Evolutionary conservation across 2,329 filamentous ascomycete genomes (phyloP).

Genomic region (Hymenotorrendiella dingleyae): DNA sequence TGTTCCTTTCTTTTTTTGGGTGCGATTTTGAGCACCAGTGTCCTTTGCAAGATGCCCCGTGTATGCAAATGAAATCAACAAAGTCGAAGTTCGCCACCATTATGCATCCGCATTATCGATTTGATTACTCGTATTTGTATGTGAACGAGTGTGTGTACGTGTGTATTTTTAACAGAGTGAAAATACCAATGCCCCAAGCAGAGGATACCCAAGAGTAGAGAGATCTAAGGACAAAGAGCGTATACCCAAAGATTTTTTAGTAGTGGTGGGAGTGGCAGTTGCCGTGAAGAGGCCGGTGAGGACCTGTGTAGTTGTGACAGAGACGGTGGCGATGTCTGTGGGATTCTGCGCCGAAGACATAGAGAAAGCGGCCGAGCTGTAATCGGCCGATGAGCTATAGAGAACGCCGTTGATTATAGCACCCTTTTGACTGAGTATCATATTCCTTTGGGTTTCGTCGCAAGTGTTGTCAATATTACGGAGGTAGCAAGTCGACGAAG

Average conservation of each 20-base stretch:
- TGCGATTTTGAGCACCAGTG: background rate
- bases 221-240: background rate
- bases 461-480: constrained; percentile 51
- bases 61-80: too few relatives aligned
- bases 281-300: constrained; percentile 30
- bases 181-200: background rate
- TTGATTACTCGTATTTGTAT: background rate
- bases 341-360: constrained; percentile 6
- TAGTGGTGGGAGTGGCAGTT: constrained; percentile 27
- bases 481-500: constrained; percentile 54
- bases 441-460: constrained; percentile 41
- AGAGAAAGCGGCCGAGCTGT: constrained; percentile 25
- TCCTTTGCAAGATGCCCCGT: too few relatives aligned
- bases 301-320: constrained; percentile 26
- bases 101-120: background rate
- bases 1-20: background rate
- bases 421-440: constrained; percentile 44
- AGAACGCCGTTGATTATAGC: constrained; percentile 55
- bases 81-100: background rate
- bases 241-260: constrained; percentile 17
- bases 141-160: background rate
- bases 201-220: background rate
- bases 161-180: background rate
- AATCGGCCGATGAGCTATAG: constrained; percentile 38
- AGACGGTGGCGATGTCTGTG: constrained; percentile 16